phyloP scores from a whole-genome alignment of 1,139 yeast genomes.

The Suhomyces kunorum region DNA sequence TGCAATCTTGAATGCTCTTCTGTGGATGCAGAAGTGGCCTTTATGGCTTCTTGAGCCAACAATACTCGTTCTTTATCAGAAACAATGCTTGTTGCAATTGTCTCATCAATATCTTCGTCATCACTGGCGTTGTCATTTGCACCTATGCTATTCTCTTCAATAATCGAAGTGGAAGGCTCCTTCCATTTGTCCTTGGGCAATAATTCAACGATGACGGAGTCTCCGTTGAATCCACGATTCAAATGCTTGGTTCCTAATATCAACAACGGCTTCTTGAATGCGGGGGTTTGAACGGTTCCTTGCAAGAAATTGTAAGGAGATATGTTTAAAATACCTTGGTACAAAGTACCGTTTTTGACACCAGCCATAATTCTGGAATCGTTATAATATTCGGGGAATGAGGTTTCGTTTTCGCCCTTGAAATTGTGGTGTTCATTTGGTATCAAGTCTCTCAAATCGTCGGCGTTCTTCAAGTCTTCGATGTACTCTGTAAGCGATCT shows the following conservation, averaged over 20 bases:
- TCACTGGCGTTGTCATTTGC: conserved; percentile 64
- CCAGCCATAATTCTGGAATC: conserved; percentile 89
- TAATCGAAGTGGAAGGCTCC: conserved; percentile 73
- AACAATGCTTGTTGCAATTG: conserved; percentile 43
- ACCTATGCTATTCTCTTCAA: conserved; percentile 70
- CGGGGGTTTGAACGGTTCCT: conserved; percentile 74
- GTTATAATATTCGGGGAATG: conserved; percentile 77
- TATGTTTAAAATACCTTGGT: conserved; percentile 79
- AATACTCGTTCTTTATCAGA: conserved; percentile 76
- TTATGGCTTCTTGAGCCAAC: conserved; percentile 77
- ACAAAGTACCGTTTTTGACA: conserved; percentile 78
- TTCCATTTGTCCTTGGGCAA: conserved; percentile 88
- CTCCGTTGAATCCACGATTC: conserved; percentile 91
- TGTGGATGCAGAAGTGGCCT: conserved; percentile 42
- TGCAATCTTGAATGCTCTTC: conserved; percentile 52
- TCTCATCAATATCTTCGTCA: conserved; percentile 46
- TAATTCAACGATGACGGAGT: conserved; percentile 85
- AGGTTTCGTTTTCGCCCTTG: conserved; percentile 44
- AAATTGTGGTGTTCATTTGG: conserved; percentile 51
- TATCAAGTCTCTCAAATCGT: conserved; percentile 75
- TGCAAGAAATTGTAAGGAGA: conserved; percentile 88
- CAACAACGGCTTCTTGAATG: conserved; percentile 79
- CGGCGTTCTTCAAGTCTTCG: conserved; percentile 70
- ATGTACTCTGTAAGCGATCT: conserved; percentile 66
- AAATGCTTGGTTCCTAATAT: conserved; percentile 80